Evolutionary conservation across 495 filamentous ascomycete species (phyloP).

Genomic region (Jackrogersella minutella): DNA sequence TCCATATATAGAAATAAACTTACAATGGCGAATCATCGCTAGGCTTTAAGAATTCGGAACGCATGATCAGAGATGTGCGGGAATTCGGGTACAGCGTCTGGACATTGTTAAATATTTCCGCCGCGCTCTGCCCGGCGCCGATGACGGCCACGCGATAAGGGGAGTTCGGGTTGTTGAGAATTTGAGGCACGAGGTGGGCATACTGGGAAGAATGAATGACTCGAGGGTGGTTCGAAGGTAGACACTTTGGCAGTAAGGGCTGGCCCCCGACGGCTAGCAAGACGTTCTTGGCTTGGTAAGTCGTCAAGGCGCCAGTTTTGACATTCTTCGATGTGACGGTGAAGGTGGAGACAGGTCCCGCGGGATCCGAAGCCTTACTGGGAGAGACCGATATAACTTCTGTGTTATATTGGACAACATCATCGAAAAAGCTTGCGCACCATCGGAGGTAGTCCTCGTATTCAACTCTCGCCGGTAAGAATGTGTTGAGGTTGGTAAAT

Average conservation of each 20-base stretch:
- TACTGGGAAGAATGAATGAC: conserved; percentile 94
- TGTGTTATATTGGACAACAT: conserved; percentile 78
- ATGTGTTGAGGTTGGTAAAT: conserved; percentile 90
- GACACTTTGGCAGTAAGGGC: conserved; percentile 74
- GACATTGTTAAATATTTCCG: conserved; percentile 93
- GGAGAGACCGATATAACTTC: conserved; percentile 73
- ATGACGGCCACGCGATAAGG: conserved; percentile 82
- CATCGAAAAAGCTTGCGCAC: conserved; percentile 83
- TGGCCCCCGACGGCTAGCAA: conserved; percentile 86
- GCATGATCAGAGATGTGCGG: conserved; percentile 77
- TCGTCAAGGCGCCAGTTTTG: conserved; percentile 46
- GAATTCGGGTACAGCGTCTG: conserved; percentile 83
- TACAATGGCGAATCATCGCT: conserved; percentile 97
- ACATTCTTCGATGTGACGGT: conserved; percentile 52
- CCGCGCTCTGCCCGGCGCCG: conserved; percentile 90
- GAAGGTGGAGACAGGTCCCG: conserved; percentile 58
- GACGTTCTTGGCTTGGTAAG: conserved; percentile 73
- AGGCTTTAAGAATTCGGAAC: conserved; percentile 79
- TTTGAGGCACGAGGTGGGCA: conserved; percentile 64
- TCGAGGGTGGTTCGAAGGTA: conserved; percentile 66
- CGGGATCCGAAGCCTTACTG: conserved; percentile 43
- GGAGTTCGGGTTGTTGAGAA: conserved; percentile 64
- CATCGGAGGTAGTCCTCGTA: conserved; percentile 96
- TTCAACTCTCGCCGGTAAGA: conserved; percentile 84
- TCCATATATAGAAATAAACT: conserved; percentile 42